Base-by-base conservation (phyloP, 1,284 basidiomycete genomes). In the Cystobasidium sp. region DNA sequence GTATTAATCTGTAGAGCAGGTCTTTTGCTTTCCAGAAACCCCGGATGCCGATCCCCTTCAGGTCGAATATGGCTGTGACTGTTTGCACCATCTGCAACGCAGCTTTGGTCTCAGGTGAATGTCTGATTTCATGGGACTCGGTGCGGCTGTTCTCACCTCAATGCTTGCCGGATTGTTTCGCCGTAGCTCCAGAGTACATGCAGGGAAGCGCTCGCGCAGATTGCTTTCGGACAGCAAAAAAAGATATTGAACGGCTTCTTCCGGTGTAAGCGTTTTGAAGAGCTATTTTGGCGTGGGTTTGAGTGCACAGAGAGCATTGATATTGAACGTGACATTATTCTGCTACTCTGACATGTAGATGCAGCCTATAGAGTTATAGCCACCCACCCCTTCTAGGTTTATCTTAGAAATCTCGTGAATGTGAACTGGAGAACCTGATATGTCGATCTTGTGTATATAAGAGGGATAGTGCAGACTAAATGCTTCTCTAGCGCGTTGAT, bases 21-120 rank as follows among this genome's bases (percentile, higher is more conserved):
- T 74, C 72, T 43, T 74, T 74, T 5, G 62, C 72, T 61, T 68
- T 74, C 72, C 72, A 74, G 51, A 74, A 74, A 5, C 47, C 47
- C 37, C 51, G 18, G 5, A 68, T 10, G 7, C 65, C 59, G 7
- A 68, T 41, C 2, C 66, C 66, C 24, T 61, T 51, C 41, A 74
- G 52, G 31, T 74, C 72, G 44, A 74, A 56, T 5, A 74, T 62
- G 16, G 22, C 70, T 18, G 70, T 73, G 6, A 73, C 70, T 18
- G 70, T 73, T 12, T 73, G 62, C 3, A 73, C 53, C 12, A 63
- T 51, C 59, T 56, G 49, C 12, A 39, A 24, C 1, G 14, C 3
- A 14, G 18, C 12, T 37, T 12, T 37, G 20, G 31, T 18, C 39
- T 12, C 22, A 59, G 20, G 31, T 44, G 31, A 59, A 1, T 14